Evolutionary conservation across 768 basidiomycete species (phyloP), one percentile per base, ranked within the genome.

Genomic region (Agrocybe praecox): DNA sequence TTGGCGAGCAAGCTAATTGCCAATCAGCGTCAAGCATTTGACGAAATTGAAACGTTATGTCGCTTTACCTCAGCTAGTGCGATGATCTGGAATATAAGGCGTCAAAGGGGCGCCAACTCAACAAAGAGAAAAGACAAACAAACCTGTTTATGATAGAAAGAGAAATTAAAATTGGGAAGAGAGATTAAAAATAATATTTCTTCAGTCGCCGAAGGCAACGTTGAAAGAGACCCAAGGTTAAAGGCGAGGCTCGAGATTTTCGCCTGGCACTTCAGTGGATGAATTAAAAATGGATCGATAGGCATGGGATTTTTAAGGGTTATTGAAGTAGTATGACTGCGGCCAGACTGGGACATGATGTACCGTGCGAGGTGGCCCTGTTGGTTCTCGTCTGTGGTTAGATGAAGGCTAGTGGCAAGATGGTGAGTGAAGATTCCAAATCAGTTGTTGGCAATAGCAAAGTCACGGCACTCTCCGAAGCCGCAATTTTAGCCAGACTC

Each of bases 1-100:
- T 52, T 68, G 73, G 57, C 76, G 74, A 33, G 81, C 79, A 46
- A 80, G 71, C 84, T 85, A 62, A 36, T 32, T 42, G 34, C 36
- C 59, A 33, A 44, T 29, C 24, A 49, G 56, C 58, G 62, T 61
- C 56, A 59, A 46, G 36, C 40, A 53, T 17, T 58, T 21, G 52
- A 45, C 21, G 32, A 36, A 53, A 46, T 57, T 43, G 12, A 40
- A 29, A 33, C 9, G 26, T 45, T 32, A 7, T 19, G 22, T 34
- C 15, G 34, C 53, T 47, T 70, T 75, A 85, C 83, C 82, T 85
- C 82, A 46, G 78, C 70, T 56, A 85, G 60, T 21, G 74, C 69
- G 49, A 85, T 72, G 49, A 85, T 72, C 83, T 85, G 60, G 47
- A 24, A 49, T 51, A 60, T 44, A 29, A 33, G 24, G 42, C 44